Conservation (phyloP, 106 monocot species). For the Dendrobium officinale region DNA sequence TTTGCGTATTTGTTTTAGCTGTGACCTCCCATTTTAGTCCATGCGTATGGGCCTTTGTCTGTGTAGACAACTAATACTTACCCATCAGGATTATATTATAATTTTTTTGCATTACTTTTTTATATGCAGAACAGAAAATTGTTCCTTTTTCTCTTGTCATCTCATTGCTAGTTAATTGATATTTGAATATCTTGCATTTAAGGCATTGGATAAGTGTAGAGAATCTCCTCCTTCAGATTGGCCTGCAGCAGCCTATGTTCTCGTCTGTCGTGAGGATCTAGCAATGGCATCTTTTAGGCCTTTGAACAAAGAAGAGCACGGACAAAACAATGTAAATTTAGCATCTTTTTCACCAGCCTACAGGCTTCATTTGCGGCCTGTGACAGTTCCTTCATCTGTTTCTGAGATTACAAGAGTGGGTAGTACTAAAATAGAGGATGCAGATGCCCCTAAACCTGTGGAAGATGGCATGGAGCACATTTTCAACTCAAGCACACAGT, state of each 20-base stretch:
- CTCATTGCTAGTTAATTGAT: background rate
- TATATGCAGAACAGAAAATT: background rate
- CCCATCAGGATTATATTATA: background rate
- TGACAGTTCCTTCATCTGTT: slow-evolving; percentile 51
- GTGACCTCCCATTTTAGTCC: background rate
- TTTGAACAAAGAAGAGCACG: slow-evolving; percentile 21
- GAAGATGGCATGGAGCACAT: slow-evolving; percentile 99
- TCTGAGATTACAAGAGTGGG: slow-evolving; percentile 35
- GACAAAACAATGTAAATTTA: slow-evolving; percentile 38
- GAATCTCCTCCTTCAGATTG: slow-evolving; percentile 89
- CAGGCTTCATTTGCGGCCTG: slow-evolving; percentile 87
- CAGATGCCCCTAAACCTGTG: slow-evolving; percentile 32
- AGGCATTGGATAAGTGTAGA: slow-evolving; percentile 88
- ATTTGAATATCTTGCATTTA: slow-evolving; percentile 12
- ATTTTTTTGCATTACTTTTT: background rate
- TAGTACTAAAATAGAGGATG: slow-evolving; percentile 40
- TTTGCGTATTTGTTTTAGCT: background rate
- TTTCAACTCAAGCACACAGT: slow-evolving; percentile 62
- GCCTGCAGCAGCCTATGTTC: slow-evolving; percentile 84
- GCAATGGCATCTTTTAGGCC: slow-evolving; percentile 50
- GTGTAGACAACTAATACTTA: background rate
- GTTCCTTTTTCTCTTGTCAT: background rate
- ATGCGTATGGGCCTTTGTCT: background rate
- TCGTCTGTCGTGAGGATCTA: slow-evolving; percentile 87
- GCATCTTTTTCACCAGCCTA: slow-evolving; percentile 67